A percentile compares a stretch with the other conserved stretches of the same genome.
Evolutionary conservation across 176 grass and related monocot species (phyloP).

Genomic region (Bolboschoenus planiculmis): DNA sequence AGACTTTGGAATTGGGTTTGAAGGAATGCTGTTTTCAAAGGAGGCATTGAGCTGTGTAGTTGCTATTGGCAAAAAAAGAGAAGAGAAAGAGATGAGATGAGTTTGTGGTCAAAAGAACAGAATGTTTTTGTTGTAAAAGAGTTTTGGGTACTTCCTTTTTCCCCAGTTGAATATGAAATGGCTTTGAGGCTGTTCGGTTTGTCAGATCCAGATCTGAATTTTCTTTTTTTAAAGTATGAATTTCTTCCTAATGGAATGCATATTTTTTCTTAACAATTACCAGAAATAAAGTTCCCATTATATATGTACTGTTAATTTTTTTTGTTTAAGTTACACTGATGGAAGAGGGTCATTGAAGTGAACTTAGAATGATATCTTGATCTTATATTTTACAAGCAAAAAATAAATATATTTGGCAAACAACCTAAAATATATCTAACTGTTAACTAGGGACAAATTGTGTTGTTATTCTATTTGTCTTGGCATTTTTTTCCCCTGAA

Average conservation of each 20-base stretch:
- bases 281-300: not conserved
- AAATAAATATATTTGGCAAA: not conserved
- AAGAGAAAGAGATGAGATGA: not conserved
- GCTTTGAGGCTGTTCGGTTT: not conserved
- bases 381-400: not conserved
- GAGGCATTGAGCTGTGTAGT: conserved; percentile 22
- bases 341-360: not conserved
- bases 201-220: conserved; percentile 12
- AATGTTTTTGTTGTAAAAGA: not conserved
- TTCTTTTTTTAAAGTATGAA: not conserved
- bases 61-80: conserved; percentile 18
- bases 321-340: too few relatives aligned
- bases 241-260: not conserved
- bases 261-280: not conserved
- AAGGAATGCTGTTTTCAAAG: conserved; percentile 19
- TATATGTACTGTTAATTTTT: too few relatives aligned
- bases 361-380: not conserved
- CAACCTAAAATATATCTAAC: not conserved
- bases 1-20: conserved; percentile 19
- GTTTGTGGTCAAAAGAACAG: not conserved
- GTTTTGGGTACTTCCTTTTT: not conserved
- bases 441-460: not conserved
- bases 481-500: not conserved
- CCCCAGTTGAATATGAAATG: not conserved
- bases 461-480: not conserved